These are phyloP conservation scores for Phytophthora tubulina DNA, from an alignment of 352 stramenopile species.

Conservation along the genomic window DNA sequence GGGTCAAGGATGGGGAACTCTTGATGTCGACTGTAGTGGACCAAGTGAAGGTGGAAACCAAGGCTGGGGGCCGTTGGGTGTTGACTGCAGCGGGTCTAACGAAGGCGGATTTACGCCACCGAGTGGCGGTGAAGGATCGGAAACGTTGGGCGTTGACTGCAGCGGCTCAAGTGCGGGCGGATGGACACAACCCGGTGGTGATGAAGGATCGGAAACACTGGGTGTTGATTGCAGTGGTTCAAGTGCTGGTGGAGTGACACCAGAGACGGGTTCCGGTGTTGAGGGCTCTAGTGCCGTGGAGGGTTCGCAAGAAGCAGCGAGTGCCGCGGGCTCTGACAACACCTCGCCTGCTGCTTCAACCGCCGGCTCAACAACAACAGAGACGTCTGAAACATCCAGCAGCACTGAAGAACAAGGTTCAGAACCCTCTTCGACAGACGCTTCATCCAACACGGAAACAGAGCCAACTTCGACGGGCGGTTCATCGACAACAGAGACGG, in stretches of 20 bases:
- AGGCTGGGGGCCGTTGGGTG: neutral
- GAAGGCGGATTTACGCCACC: neutral
- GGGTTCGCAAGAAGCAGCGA: neutral
- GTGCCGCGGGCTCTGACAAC: neutral
- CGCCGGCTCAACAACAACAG: neutral
- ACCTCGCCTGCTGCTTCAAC: neutral
- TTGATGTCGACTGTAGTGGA: neutral
- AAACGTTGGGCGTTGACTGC: slow-evolving; percentile 3
- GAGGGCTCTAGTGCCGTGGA: neutral
- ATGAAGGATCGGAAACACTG: slow-evolving; percentile 2
- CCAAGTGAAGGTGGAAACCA: too few relatives aligned
- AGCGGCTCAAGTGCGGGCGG: slow-evolving; percentile 4
- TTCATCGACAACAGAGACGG: too few relatives aligned
- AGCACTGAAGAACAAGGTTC: neutral
- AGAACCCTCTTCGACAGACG: too few relatives aligned
- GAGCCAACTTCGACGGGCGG: too few relatives aligned
- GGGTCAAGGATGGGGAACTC: slow-evolving; percentile 7
- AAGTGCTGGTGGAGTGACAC: neutral
- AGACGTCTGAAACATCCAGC: neutral
- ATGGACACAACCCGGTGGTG: neutral
- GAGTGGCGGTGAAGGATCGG: slow-evolving; percentile 8
- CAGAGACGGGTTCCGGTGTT: neutral
- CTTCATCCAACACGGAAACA: too few relatives aligned
- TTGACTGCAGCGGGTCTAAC: slow-evolving; percentile 21
- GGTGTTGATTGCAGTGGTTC: slow-evolving; percentile 13